Evolutionary conservation across 2,329 filamentous ascomycete genomes (phyloP).

Genomic region (Exophiala sp.): DNA sequence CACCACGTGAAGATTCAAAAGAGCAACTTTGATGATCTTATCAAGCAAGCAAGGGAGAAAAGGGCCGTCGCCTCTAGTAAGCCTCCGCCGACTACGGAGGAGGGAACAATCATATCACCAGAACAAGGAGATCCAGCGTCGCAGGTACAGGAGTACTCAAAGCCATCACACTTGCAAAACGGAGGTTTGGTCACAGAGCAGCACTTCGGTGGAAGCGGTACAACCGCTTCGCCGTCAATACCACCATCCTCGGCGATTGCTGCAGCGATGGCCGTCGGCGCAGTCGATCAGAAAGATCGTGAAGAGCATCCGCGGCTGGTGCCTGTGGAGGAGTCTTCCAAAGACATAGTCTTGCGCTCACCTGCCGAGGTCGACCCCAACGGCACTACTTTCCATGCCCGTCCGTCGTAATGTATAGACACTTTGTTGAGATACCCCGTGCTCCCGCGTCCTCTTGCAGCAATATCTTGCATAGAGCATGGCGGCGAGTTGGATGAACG

Average conservation of each 20-base stretch:
- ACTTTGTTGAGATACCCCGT: too few species aligned
- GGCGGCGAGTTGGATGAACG: too few species aligned
- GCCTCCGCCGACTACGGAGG: not conserved
- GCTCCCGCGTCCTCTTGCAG: too few species aligned
- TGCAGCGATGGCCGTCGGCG: not conserved
- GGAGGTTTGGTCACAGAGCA: not conserved
- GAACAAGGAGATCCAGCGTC: not conserved
- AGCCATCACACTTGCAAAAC: not conserved
- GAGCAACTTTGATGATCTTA: conserved; percentile 69
- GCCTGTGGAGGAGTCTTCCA: not conserved
- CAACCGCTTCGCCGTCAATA: not conserved
- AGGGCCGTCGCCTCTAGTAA: not conserved
- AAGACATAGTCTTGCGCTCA: not conserved
- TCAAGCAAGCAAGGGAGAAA: conserved; percentile 46
- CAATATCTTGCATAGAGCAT: too few species aligned
- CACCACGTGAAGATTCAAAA: conserved; percentile 71
- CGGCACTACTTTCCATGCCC: too few species aligned
- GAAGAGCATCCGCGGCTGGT: not conserved
- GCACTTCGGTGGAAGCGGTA: not conserved
- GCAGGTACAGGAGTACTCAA: too few species aligned
- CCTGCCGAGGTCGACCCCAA: not conserved
- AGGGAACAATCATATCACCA: not conserved
- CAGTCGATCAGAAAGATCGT: not conserved
- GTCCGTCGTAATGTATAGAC: not conserved
- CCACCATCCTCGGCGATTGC: not conserved